A percentile compares a stretch with the other conserved stretches of the same genome.
phyloP scores from a whole-genome alignment of 2,329 filamentous ascomycete species.

The Pyrenochaeta sp. region DNA sequence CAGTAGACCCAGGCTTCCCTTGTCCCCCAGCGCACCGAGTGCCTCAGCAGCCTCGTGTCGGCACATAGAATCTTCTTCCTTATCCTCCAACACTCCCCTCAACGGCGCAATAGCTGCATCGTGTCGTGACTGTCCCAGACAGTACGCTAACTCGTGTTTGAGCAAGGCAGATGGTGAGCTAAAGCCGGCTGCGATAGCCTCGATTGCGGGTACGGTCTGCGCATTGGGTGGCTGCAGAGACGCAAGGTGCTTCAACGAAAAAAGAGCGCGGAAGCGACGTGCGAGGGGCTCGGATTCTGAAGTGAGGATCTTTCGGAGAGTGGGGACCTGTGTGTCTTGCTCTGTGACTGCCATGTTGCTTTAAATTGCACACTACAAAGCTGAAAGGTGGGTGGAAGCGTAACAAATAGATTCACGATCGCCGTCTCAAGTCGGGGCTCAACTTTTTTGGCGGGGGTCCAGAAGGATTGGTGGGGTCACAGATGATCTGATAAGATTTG shows the following conservation, averaged over 20 bases:
- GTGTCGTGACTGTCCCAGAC: conserved; percentile 89
- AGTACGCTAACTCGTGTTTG: conserved; percentile 98
- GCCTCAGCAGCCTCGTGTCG: conserved; percentile 97
- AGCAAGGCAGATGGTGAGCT: conserved; percentile 84
- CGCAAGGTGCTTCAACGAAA: conserved; percentile 95
- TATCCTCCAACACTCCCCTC: conserved; percentile 76
- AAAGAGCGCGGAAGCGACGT: conserved; percentile 92
- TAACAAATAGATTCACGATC: not conserved
- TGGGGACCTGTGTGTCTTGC: conserved; percentile 60
- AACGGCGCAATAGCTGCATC: conserved; percentile 76
- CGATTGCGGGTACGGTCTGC: conserved; percentile 69
- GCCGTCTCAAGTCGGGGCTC: conserved; percentile 22
- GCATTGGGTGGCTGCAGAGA: conserved; percentile 67
- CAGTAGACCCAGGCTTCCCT: conserved; percentile 76
- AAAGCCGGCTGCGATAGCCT: conserved; percentile 89
- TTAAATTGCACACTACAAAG: not conserved
- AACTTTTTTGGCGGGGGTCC: conserved; percentile 39
- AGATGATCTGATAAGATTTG: conserved; percentile 41
- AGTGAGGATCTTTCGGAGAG: conserved; percentile 77
- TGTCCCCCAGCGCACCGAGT: conserved; percentile 83
- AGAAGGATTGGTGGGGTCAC: conserved; percentile 21
- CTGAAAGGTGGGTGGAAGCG: not conserved
- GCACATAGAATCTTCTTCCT: conserved; percentile 91
- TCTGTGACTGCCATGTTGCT: conserved; percentile 39
- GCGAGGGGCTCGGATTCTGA: conserved; percentile 84